Percentiles rank a stretch among this genome's conserved stretches.
These are phyloP conservation scores for Hypoxylon fragiforme DNA, from an alignment of 495 filamentous ascomycete species.

Conservation along the genomic window DNA sequence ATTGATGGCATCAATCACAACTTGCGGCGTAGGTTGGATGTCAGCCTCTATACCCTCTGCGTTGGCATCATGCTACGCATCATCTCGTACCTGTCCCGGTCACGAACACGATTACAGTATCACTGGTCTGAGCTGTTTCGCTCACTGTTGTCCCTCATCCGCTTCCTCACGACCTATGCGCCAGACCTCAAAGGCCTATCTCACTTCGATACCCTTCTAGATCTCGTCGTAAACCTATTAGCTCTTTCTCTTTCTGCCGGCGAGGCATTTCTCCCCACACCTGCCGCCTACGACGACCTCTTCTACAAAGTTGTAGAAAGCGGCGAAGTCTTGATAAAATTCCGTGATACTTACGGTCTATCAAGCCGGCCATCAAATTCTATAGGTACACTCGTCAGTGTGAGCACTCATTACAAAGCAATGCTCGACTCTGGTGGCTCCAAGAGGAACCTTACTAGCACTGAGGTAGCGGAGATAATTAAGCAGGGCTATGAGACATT, in stretches of 20 bases:
- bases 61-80: constrained; percentile 81
- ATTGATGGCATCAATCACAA: constrained; percentile 95
- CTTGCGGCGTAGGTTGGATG: constrained; percentile 79
- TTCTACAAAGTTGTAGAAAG: constrained; percentile 98
- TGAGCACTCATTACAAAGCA: constrained; percentile 83
- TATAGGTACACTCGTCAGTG: constrained; percentile 81
- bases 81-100: constrained; percentile 79
- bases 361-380: constrained; percentile 59
- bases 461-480: constrained; percentile 86
- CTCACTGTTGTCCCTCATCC: constrained; percentile 82
- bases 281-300: constrained; percentile 88
- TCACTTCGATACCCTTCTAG: constrained; percentile 62
- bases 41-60: constrained; percentile 77
- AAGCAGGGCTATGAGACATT: constrained; percentile 95
- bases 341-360: constrained; percentile 73
- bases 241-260: constrained; percentile 84
- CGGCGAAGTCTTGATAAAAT: constrained; percentile 80
- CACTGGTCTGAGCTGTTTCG: constrained; percentile 98
- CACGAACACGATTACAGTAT: constrained; percentile 75
- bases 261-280: constrained; percentile 89
- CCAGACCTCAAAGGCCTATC: constrained; percentile 67
- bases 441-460: constrained; percentile 71
- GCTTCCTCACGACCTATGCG: constrained; percentile 85
- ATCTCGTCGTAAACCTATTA: constrained; percentile 79
- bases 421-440: constrained; percentile 67